Base-by-base conservation (phyloP, 2,329 filamentous ascomycete genomes). In the Trichoderma sp. region DNA sequence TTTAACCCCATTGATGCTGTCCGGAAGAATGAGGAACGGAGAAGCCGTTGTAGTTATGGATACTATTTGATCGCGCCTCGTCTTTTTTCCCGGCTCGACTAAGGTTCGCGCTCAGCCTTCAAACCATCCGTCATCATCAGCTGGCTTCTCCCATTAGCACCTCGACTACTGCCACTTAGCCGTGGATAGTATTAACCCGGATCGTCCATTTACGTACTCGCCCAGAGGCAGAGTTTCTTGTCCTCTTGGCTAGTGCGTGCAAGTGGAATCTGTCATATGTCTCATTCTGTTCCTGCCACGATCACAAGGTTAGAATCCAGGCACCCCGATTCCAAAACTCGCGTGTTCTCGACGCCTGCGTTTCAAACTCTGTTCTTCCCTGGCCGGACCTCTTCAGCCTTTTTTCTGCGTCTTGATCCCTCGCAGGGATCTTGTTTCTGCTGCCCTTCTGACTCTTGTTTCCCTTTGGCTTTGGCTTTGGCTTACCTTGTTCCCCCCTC, bases 371-470 rank as follows among this genome's bases (percentile, higher is more conserved):
- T 72, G 50, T 64, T n/a, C 59, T 64, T 50, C 33, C 69, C 68
- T 64, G 27, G 11, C 45, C 45, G 45, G 33, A 18, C 63, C 63
- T 50, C 24, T 33, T 67, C 18, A 29, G 9, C 21, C 11, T 31
- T 67, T 27, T 33, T 5, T 29, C 31, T 53, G 16, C 9, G 14
- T 53, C 24, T 67, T 16, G 18, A 21, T 29, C 38, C 21, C 64
- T 50, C 64, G 21, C 64, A 50, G 16, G 59, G 18, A n/a, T 18
- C 18, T 24, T 31, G 56, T 53, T 31, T 33, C 35, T 50, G 69
- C 69, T 64, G 69, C 69, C 69, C 69, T 72, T 72, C 31, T 72
- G 69, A 72, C 69, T 72, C 59, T 72, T 45, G 35, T 50, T 63
- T 56, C 68, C 68, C 59, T 41, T 31, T 50, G 21, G 21, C 38